phyloP scores from a whole-genome alignment of 129 eudicot genomes.

The Chrysanthemum makinoi region DNA sequence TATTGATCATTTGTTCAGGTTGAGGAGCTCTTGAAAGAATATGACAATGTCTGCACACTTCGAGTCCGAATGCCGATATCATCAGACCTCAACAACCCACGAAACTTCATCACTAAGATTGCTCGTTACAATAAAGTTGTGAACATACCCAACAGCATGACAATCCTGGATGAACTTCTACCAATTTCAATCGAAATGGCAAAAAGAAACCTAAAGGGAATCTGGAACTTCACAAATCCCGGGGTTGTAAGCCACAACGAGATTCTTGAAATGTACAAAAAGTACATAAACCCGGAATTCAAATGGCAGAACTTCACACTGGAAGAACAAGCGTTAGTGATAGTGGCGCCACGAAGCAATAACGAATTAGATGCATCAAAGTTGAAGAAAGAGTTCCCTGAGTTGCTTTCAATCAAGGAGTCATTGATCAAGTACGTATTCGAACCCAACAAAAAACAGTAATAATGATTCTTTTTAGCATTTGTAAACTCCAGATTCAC shows the following conservation, averaged over 20 bases:
- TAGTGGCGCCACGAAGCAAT: constrained; percentile 86
- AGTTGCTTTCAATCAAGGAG: constrained; percentile 78
- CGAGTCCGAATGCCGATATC: constrained; percentile 97
- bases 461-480: constrained; percentile 16
- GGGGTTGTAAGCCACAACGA: constrained; percentile 96
- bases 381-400: constrained; percentile 88
- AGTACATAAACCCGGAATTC: constrained; percentile 71
- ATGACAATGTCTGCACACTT: constrained; percentile 92
- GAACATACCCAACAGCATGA: constrained; percentile 98
- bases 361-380: constrained; percentile 90
- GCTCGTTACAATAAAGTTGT: constrained; percentile 80
- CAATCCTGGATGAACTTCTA: constrained; percentile 85
- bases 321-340: constrained; percentile 93
- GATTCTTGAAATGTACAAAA: constrained; percentile 85
- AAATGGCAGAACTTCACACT: constrained; percentile 79
- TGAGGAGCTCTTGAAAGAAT: constrained; percentile 80
- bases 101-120: constrained; percentile 94
- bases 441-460: constrained; percentile 73
- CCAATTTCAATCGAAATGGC: constrained; percentile 98
- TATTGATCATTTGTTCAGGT: constrained; percentile 39
- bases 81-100: constrained; percentile 93
- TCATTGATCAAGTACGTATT: constrained; percentile 94
- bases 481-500: constrained; percentile 15
- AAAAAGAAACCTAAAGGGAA: constrained; percentile 74
- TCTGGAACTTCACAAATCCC: constrained; percentile 96